A percentile compares a stretch with the other conserved stretches of the same genome.
Evolutionary conservation across 176 grass and related monocot species (phyloP).

Genomic region (Paspalum vaginatum): DNA sequence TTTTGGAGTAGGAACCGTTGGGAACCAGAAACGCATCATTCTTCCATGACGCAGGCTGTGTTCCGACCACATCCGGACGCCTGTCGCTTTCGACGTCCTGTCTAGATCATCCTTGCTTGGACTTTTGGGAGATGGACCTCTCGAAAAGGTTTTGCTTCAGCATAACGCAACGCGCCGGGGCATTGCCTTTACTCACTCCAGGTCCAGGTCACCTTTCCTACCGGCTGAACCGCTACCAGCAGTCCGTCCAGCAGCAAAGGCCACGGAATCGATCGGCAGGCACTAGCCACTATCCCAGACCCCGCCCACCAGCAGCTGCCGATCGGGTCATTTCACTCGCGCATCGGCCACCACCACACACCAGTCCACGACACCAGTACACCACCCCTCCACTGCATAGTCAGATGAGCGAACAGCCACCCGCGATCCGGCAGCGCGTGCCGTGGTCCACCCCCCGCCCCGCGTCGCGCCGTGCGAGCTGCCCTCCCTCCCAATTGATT

Average conservation of each 20-base stretch:
- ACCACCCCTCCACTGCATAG: no score
- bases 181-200: not conserved
- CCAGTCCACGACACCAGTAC: not conserved
- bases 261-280: not conserved
- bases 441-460: not conserved
- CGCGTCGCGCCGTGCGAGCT: not conserved
- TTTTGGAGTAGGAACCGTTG: not conserved
- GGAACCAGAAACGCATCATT: not conserved
- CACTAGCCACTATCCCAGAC: not conserved
- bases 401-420: not conserved
- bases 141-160: not conserved
- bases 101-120: not conserved
- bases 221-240: not conserved
- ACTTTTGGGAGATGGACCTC: not conserved
- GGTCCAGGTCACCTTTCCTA: no score
- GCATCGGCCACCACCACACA: not conserved
- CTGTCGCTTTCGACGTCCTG: not conserved
- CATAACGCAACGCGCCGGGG: not conserved
- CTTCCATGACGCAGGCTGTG: not conserved
- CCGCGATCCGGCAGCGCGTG: slow-evolving; percentile 21
- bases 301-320: not conserved
- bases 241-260: not conserved
- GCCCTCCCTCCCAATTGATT: not conserved
- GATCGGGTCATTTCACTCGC: not conserved
- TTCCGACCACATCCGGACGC: not conserved